Evolutionary conservation across 2,329 filamentous ascomycete species (phyloP).

Genomic region (Penicillium sp.): DNA sequence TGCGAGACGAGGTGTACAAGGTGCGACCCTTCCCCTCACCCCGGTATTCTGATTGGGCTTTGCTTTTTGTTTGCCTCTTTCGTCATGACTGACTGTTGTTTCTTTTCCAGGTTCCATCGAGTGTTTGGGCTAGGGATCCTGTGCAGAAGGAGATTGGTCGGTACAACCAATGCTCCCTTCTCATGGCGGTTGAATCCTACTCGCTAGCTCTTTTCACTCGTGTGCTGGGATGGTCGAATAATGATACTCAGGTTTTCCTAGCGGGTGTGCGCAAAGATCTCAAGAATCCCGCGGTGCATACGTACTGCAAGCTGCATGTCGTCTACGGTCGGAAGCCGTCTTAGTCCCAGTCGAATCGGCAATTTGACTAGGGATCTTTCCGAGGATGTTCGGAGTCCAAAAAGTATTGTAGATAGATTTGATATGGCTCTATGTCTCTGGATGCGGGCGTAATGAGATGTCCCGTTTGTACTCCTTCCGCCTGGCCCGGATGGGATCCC

Average conservation of each 20-base stretch:
- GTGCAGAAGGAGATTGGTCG: slow-evolving; percentile 43
- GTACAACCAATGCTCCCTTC: slow-evolving; percentile 29
- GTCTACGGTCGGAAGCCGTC: slow-evolving; percentile 37
- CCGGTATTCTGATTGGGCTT: background rate
- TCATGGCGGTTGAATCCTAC: slow-evolving; percentile 31
- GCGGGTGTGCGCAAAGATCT: slow-evolving; percentile 39
- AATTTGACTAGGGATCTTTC: slow-evolving; percentile 24
- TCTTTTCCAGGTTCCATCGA: slow-evolving; percentile 43
- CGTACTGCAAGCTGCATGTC: slow-evolving; percentile 33
- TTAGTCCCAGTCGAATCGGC: slow-evolving; percentile 7
- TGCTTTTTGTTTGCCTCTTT: background rate
- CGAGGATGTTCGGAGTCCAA: slow-evolving; percentile 3
- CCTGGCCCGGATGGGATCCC: background rate
- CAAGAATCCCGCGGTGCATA: slow-evolving; percentile 35
- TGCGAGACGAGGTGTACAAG: slow-evolving; percentile 48
- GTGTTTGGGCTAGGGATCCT: slow-evolving; percentile 48
- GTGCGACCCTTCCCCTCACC: slow-evolving; percentile 11
- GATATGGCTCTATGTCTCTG: background rate
- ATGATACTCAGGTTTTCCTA: slow-evolving; percentile 38
- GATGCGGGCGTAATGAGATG: background rate
- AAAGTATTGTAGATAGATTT: background rate
- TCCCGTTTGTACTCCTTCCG: background rate
- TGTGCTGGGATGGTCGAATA: slow-evolving; percentile 35
- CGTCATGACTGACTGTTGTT: background rate
- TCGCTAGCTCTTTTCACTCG: slow-evolving; percentile 31